phyloP scores from a whole-genome alignment of 768 basidiomycete genomes.

The Leccinum incarnatum region DNA sequence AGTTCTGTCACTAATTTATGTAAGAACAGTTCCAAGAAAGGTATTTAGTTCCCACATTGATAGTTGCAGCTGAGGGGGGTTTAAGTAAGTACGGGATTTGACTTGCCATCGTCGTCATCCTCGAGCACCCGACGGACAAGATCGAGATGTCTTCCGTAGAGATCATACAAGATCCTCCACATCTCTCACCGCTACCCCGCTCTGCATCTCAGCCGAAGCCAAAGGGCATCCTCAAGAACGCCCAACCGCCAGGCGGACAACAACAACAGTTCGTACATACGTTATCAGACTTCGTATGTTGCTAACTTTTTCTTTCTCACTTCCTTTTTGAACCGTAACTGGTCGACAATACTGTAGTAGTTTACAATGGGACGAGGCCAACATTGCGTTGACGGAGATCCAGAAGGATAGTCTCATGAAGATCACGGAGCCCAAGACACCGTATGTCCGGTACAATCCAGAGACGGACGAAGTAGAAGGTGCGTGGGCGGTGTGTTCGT shows the following conservation, averaged over 20 bases:
- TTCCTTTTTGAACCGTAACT: background rate
- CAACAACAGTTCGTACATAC: constrained; percentile 49
- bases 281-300: background rate
- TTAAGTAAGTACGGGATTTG: background rate
- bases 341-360: constrained; percentile 39
- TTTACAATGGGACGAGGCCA: constrained; percentile 94
- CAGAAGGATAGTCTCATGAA: constrained; percentile 97
- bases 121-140: background rate
- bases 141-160: constrained; percentile 27
- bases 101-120: background rate
- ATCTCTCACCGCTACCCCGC: constrained; percentile 52
- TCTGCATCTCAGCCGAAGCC: constrained; percentile 71
- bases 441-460: constrained; percentile 88
- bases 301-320: background rate
- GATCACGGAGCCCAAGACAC: constrained; percentile 97
- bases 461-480: constrained; percentile 84
- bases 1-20: background rate
- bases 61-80: constrained; percentile 7
- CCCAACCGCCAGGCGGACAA: constrained; percentile 37
- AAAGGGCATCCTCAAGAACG: constrained; percentile 89
- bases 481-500: constrained; percentile 32
- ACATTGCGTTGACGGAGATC: constrained; percentile 87
- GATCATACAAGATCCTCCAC: constrained; percentile 40
- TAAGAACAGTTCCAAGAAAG: constrained; percentile 12
- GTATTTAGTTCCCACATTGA: constrained; percentile 24